Evolutionary conservation across 306 rosid species (phyloP).

Genomic region (Begonia fuchsioides): DNA sequence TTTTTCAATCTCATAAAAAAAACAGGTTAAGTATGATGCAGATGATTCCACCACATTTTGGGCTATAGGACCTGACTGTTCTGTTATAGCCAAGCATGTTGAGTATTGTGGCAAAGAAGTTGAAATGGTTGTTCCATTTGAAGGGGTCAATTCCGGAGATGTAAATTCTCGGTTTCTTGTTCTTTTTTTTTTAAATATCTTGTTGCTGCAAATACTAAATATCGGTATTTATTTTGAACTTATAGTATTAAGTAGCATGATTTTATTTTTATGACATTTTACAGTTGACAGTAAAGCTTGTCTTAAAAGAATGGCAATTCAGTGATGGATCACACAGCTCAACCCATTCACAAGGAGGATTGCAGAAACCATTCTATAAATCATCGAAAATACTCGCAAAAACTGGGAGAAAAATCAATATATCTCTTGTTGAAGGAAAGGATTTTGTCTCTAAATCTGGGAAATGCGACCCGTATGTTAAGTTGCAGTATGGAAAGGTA

Average conservation of each 20-base stretch:
- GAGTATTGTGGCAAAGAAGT: slow-evolving; percentile 61
- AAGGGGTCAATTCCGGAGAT: slow-evolving; percentile 64
- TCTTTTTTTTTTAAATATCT: too few species aligned
- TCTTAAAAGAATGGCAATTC: slow-evolving; percentile 87
- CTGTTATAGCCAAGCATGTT: slow-evolving; percentile 64
- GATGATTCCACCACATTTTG: slow-evolving; percentile 88
- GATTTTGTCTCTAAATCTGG: slow-evolving; percentile 48
- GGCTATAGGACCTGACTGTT: slow-evolving; percentile 78
- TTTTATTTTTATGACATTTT: too few species aligned
- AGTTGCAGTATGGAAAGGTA: slow-evolving; percentile 90
- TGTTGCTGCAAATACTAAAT: too few species aligned
- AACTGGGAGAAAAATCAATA: slow-evolving; percentile 73
- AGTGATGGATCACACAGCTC: slow-evolving; percentile 71
- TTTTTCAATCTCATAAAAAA: too few species aligned
- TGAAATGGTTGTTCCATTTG: slow-evolving; percentile 92
- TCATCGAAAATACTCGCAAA: slow-evolving; percentile 46
- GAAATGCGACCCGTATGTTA: slow-evolving; percentile 53
- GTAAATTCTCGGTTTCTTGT: slow-evolving; percentile 21
- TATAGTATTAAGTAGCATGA: too few species aligned
- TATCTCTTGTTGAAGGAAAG: slow-evolving; percentile 72
- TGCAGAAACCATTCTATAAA: slow-evolving; percentile 41
- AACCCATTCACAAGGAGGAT: slow-evolving; percentile 19
- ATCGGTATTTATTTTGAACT: too few species aligned
- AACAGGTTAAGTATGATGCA: slow-evolving; percentile 70
- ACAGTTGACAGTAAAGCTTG: slow-evolving; percentile 68